Percentiles rank a stretch among this genome's conserved stretches.
Evolutionary conservation across 352 stramenopile genomes (phyloP).

Genomic region (Phytophthora tubulina): DNA sequence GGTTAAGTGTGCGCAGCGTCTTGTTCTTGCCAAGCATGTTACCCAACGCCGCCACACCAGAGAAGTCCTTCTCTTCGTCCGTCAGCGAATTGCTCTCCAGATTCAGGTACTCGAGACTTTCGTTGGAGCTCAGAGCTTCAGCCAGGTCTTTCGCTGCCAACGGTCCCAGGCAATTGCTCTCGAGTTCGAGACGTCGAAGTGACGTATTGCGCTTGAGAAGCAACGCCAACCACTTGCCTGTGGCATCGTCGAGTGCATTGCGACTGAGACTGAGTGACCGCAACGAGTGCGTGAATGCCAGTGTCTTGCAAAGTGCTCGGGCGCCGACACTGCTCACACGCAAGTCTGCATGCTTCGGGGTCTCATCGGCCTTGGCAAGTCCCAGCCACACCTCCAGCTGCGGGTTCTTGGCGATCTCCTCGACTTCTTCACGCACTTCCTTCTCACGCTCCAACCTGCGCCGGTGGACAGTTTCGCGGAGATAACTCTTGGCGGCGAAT

Average conservation of each 20-base stretch:
- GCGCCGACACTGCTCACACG: conserved; percentile 63
- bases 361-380: conserved; percentile 65
- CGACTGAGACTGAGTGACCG: conserved; percentile 70
- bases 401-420: conserved; percentile 72
- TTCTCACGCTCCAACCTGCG: conserved; percentile 72
- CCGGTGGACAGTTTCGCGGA: conserved; percentile 79
- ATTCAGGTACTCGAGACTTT: conserved; percentile 64
- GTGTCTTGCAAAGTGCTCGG: conserved; percentile 72
- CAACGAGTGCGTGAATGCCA: conserved; percentile 77
- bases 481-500: conserved; percentile 76
- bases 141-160: conserved; percentile 59
- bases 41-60: conserved; percentile 59
- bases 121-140: conserved; percentile 65
- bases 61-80: conserved; percentile 82
- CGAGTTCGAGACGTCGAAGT: conserved; percentile 70
- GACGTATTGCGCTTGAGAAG: conserved; percentile 74
- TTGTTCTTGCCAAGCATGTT: conserved; percentile 68
- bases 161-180: conserved; percentile 72
- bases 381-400: conserved; percentile 81
- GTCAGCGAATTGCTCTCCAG: conserved; percentile 86
- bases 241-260: conserved; percentile 75
- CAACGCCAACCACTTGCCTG: conserved; percentile 63
- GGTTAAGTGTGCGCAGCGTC: conserved; percentile 72
- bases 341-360: conserved; percentile 61
- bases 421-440: conserved; percentile 79